Base-by-base conservation (phyloP, 805 yeast genomes). In the Ogataea haglerorum region DNA sequence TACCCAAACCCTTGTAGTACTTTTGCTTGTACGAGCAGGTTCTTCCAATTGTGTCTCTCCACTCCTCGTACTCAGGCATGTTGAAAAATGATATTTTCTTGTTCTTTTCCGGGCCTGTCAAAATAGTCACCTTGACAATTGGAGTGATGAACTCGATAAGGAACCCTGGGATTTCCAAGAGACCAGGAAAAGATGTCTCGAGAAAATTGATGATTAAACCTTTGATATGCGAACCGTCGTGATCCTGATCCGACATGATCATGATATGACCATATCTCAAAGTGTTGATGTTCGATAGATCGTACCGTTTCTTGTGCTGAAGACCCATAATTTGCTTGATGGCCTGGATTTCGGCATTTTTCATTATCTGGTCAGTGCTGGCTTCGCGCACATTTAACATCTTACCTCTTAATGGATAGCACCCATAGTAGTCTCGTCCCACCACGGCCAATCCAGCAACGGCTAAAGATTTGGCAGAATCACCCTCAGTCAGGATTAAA, bases 241-340 rank as follows among this genome's bases (percentile, higher is more conserved):
- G 95, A 87, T 93, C 99, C 67, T 93, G 99, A 84, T 93, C 99
- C 6, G 99, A 89, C 98, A 93, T 93, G 60, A 93, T 89, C 98
- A 93, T 93, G 37, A 93, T 76, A 61, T 89, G 96, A 26, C 99
- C 99, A 58, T 93, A 93, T 61, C 99, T 79, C 47, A 93, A 69
- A 4, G 83, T 80, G 42, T 76, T 76, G 12, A 85, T 70, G 49
- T 81, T 83, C 15, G 80, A 81, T 1, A 61, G 43, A 14, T 61
- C 67, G 59, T 93, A 93, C 30, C 70, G 72, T 65, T 88, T 91
- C 54, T 85, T 88, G 65, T 93, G 99, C 62, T 90, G 96, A 41
- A 93, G 70, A 15, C 99, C 99, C 70, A 93, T 85, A 53, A 93
- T 93, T 60, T 91, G 89, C 60, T 93, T 93, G 55, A 93, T 76